Evolutionary conservation across 2,329 filamentous ascomycete species (phyloP), one percentile per base, ranked within the genome.

Genomic region (Xylariaceae sp.): DNA sequence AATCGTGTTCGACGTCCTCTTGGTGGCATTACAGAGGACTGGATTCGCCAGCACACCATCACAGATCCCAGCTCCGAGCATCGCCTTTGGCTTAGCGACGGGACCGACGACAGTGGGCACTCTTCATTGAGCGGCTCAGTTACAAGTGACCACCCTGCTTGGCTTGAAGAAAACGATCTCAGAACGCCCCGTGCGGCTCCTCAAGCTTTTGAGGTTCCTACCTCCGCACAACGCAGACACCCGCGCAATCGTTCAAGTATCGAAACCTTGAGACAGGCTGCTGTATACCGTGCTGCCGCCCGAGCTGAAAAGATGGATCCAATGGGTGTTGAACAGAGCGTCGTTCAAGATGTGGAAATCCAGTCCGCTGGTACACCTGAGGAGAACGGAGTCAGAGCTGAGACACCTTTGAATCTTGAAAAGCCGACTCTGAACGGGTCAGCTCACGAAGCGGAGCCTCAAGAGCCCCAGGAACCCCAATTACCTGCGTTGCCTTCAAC

Each of bases 11-110:
- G 81, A 60, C 70, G 82, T 62, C 73, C 77, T 45, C 70, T 74
- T 14, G 72, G 74, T 54, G 82, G 84, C 48, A 76, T 91, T 43
- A 89, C 86, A 0, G 85, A 91, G 65, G 86, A 90, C 71, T 92
- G 88, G 88, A 89, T 93, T 55, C 85, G 86, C 49, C 85, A 88
- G 50, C 88, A 91, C 61, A 83, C 88, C n/a, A 78, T 83, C n/a
- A 78, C 79, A 53, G 80, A 85, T 55, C 76, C 76, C 54, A 77
- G 82, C 55, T 79, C 77, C 23, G 87, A 93, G 63, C 80, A 81
- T 54, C 82, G 80, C 50, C 85, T 89, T 66, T 95, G 89, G 89
- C 76, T 90, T 55, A 94, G 88, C 64, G 88, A 94, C 76, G 79
- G 83, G 50, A 78, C 79, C 20, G 79, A 80, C 61, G 80, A 79